Base-by-base conservation (phyloP, 2,329 filamentous ascomycete genomes). In the Gremmenia infestans region DNA sequence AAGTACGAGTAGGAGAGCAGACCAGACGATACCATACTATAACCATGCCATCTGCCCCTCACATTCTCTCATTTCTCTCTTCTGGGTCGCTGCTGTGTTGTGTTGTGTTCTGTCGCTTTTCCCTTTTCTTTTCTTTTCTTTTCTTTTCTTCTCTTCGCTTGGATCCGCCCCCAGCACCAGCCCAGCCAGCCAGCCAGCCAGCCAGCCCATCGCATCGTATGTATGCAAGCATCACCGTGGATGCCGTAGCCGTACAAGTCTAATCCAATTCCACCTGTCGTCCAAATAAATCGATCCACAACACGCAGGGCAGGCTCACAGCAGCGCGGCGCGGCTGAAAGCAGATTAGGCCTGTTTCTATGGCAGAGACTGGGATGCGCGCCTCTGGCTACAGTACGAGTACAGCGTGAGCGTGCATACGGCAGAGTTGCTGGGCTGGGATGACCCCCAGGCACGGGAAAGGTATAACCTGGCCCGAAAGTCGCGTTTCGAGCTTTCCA, bases 401-500 rank as follows among this genome's bases (percentile, higher is more conserved):
- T 12, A 17, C 7, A 17, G n/a, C 48, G 15, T 32, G 46, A 25
- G 23, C 23, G 23, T 25, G 23, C 23, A 25, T 25, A 25, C 19
- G 19, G 19, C 19, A 14, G 17, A 28, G 45, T 37, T 43, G 46
- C 52, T 42, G 35, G 42, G 14, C 14, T 40, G 19, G 37, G 32
- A 50, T 19, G 15, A 43, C 6, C 40, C 14, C 19, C 40, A 43
- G 40, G 40, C 9, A 9, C 40, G 40, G 40, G 40, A 9, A 42
- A 25, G 52, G 43, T 36, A 49, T 25, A 37, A 49, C 19, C 45
- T 14, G 11, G 45, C 17, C 45, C 45, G 43, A 53, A 46, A 50
- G 32, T 48, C 56, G 56, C 56, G 56, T 58, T 55, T 45, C 17
- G 52, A 25, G 9, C 56, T 49, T 47, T 35, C 53, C 52, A 58